Percentiles rank a stretch among this genome's conserved stretches.
Evolutionary conservation across 306 rosid species (phyloP).

Genomic region (Medicago truncatula): MtrunA17r5.0-ANR NC_053046.1:15220001-15220500

Average conservation of each 20-base stretch:
- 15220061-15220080: background rate
- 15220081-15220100: background rate
- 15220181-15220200: slow-evolving; percentile 26
- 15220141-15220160: slow-evolving; percentile 83
- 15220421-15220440: slow-evolving; percentile 52
- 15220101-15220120: slow-evolving; percentile 89
- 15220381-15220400: slow-evolving; percentile 14
- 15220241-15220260: slow-evolving; percentile 65
- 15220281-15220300: slow-evolving; percentile 95
- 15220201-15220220: background rate
- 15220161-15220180: slow-evolving; percentile 69
- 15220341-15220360: slow-evolving; percentile 57
- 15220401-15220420: slow-evolving; percentile 19
- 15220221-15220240: slow-evolving; percentile 14
- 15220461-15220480: slow-evolving; percentile 88
- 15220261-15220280: slow-evolving; percentile 90
- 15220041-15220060: too few species aligned
- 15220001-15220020: too few species aligned
- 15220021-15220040: too few species aligned
- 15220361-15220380: slow-evolving; percentile 25
- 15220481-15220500: slow-evolving; percentile 84
- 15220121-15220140: slow-evolving; percentile 86
- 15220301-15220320: slow-evolving; percentile 88
- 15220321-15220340: slow-evolving; percentile 95
- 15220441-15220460: slow-evolving; percentile 94